Percentiles rank a stretch among this genome's conserved stretches.
phyloP scores from a whole-genome alignment of 1,284 basidiomycete genomes.

The Ceraceosorus bombacis region DNA sequence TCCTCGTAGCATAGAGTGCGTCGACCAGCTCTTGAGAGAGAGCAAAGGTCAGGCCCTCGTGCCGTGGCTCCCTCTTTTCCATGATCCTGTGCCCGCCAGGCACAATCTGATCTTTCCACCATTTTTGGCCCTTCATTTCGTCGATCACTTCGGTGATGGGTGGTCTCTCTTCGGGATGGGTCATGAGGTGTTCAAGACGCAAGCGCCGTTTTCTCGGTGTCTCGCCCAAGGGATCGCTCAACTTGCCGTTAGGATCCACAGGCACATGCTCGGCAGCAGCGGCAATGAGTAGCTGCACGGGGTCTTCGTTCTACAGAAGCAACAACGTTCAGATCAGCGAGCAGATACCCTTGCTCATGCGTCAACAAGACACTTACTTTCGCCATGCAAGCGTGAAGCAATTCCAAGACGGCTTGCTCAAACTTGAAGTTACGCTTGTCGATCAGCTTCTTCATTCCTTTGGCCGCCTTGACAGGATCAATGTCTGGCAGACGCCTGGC shows the following conservation, averaged over 20 bases:
- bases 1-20: slow-evolving; percentile 60
- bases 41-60: slow-evolving; percentile 25
- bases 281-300: slow-evolving; percentile 35
- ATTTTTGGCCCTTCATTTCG: slow-evolving; percentile 28
- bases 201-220: slow-evolving; percentile 38
- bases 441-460: slow-evolving; percentile 38
- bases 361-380: slow-evolving; percentile 9
- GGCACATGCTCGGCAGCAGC: slow-evolving; percentile 43
- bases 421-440: slow-evolving; percentile 44
- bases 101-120: slow-evolving; percentile 47
- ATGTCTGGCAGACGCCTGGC: too few species aligned
- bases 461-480: background rate
- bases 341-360: slow-evolving; percentile 6
- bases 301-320: slow-evolving; percentile 22
- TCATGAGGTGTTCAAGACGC: slow-evolving; percentile 34
- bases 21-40: slow-evolving; percentile 53
- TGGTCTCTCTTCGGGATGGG: slow-evolving; percentile 32
- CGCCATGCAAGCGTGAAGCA: slow-evolving; percentile 35
- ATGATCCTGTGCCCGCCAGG: slow-evolving; percentile 40
- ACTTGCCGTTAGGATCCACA: slow-evolving; percentile 28
- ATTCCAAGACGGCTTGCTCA: slow-evolving; percentile 39
- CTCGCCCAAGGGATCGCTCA: slow-evolving; percentile 18
- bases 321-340: too few species aligned
- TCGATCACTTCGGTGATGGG: slow-evolving; percentile 33
- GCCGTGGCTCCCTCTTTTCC: slow-evolving; percentile 24